Evolutionary conservation across 768 basidiomycete genomes (phyloP).

Genomic region (Calvatia gigantea): DNA sequence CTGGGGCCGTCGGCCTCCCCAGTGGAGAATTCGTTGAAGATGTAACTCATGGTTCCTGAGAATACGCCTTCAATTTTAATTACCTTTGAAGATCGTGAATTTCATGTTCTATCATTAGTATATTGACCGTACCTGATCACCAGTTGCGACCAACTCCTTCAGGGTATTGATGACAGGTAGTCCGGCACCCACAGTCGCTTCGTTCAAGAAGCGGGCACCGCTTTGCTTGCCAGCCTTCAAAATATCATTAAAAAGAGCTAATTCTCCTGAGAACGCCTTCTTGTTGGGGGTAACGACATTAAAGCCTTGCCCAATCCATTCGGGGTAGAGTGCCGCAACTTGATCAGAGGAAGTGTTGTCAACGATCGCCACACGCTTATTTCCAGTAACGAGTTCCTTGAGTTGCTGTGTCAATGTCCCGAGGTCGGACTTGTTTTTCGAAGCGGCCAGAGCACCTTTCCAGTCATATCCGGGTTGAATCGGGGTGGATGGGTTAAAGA

Average conservation of each 20-base stretch:
- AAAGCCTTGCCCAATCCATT: constrained; percentile 73
- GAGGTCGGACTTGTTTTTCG: constrained; percentile 46
- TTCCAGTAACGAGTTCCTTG: constrained; percentile 40
- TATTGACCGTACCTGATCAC: constrained; percentile 67
- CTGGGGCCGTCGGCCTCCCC: constrained; percentile 61
- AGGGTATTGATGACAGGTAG: constrained; percentile 89
- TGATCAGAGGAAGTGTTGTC: constrained; percentile 90
- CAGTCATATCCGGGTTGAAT: constrained; percentile 31
- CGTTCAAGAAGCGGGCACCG: constrained; percentile 73
- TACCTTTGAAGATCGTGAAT: constrained; percentile 41
- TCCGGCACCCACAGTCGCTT: constrained; percentile 95
- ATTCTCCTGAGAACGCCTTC: constrained; percentile 83
- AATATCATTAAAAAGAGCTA: constrained; percentile 67
- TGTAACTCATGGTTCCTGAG: constrained; percentile 96
- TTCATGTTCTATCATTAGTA: neutral
- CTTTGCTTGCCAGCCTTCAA: constrained; percentile 51
- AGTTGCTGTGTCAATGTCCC: constrained; percentile 43
- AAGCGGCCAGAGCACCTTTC: constrained; percentile 35
- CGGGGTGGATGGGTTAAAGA: constrained; percentile 50
- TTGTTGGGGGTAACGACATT: constrained; percentile 96
- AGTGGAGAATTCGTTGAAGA: constrained; percentile 94
- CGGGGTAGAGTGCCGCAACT: constrained; percentile 80
- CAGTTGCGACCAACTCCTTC: constrained; percentile 88
- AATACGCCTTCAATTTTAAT: constrained; percentile 96
- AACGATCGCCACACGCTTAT: constrained; percentile 64